These are phyloP conservation scores for Triticum turgidum DNA, from an alignment of 176 grass and related monocot species.

Conservation along the genomic window DNA sequence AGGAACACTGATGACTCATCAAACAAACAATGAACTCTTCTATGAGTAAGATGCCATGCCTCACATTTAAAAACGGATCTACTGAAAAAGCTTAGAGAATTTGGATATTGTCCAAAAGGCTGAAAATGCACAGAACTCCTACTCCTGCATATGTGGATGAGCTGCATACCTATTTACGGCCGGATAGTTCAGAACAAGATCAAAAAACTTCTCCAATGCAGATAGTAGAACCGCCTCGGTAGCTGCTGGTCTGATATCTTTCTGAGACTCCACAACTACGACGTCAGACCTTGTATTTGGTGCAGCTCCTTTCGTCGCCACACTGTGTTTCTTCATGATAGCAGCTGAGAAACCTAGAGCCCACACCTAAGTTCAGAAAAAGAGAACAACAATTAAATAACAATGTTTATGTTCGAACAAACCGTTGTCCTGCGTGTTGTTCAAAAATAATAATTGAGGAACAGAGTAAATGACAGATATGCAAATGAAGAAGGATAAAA, in stretches of 20 bases:
- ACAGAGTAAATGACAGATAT: not conserved
- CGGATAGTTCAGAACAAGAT: slow-evolving; percentile 71
- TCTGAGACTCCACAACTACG: slow-evolving; percentile 45
- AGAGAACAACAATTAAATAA: not conserved
- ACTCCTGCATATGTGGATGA: not conserved
- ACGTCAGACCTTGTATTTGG: slow-evolving; percentile 37
- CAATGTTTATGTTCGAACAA: not conserved
- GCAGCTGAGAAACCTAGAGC: slow-evolving; percentile 94
- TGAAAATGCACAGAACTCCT: slow-evolving; percentile 12
- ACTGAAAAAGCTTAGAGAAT: not conserved
- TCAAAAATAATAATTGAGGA: not conserved
- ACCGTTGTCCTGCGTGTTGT: not conserved
- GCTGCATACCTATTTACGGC: slow-evolving; percentile 67
- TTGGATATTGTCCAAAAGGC: not conserved
- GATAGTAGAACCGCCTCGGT: slow-evolving; percentile 61
- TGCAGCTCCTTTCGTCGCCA: slow-evolving; percentile 55
- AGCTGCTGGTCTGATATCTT: slow-evolving; percentile 47
- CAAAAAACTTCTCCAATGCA: slow-evolving; percentile 72
- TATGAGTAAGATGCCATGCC: not conserved
- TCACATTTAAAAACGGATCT: not conserved
- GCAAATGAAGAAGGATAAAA: not conserved
- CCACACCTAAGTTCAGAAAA: slow-evolving; percentile 64
- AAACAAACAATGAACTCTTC: not conserved
- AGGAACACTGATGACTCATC: no score
- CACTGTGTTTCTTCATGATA: slow-evolving; percentile 76